These are phyloP conservation scores for Hypoxylon lenormandii DNA, from an alignment of 495 filamentous ascomycete species.

Conservation along the genomic window DNA sequence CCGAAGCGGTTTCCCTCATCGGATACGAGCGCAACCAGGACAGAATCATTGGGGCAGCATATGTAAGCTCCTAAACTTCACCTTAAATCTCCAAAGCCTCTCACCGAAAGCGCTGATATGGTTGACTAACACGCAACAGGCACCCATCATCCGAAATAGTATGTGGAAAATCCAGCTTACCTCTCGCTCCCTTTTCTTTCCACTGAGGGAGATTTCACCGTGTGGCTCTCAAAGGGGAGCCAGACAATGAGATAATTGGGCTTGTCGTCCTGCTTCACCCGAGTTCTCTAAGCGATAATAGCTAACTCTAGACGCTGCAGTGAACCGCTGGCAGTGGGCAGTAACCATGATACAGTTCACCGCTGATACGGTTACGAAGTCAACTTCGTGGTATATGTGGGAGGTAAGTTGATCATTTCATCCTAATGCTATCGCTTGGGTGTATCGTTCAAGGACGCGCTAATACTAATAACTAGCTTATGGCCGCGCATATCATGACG, in stretches of 20 bases:
- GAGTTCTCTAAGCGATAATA: not conserved
- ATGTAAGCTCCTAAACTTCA: conserved; percentile 26
- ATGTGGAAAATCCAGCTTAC: not conserved
- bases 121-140: conserved; percentile 31
- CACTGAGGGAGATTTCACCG: not conserved
- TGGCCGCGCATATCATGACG: conserved; percentile 67
- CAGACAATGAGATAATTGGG: not conserved
- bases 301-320: conserved; percentile 12
- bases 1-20: conserved; percentile 75
- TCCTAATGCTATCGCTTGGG: not conserved
- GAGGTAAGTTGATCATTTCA: conserved; percentile 55
- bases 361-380: conserved; percentile 64
- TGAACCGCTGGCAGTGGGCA: conserved; percentile 60
- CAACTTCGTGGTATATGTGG: conserved; percentile 59
- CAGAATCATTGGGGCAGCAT: conserved; percentile 57
- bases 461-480: conserved; percentile 58
- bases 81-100: too few species aligned
- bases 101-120: not conserved
- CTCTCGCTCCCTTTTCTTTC: not conserved
- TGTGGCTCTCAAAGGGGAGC: not conserved
- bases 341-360: conserved; percentile 65
- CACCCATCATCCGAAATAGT: conserved; percentile 56
- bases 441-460: conserved; percentile 16
- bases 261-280: not conserved
- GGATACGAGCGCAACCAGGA: conserved; percentile 75